Base-by-base conservation (phyloP, 2,329 filamentous ascomycete genomes). In the Rhynchosporium agropyri region DNA sequence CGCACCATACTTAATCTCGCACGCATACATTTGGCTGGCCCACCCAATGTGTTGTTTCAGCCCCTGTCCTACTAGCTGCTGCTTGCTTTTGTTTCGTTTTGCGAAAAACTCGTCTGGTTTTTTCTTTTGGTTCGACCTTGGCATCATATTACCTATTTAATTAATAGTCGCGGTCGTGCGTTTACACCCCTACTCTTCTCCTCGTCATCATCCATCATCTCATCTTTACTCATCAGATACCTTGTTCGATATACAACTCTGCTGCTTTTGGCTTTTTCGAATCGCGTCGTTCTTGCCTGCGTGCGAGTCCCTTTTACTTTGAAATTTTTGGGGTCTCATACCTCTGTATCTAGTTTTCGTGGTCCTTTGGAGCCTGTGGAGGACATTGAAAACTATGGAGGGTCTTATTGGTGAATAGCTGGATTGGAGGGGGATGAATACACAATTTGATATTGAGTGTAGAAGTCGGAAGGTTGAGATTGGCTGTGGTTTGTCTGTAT, bases 181-280 rank as follows among this genome's bases (percentile, higher is more conserved):
- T 20, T 20, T 50, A 68, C 66, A 67, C 60, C 64, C 69, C 62
- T 69, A 61, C 46, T 67, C 63, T 63, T 66, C 60, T 67, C 61
- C 61, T 63, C 54, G 51, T 62, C 60, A 71, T 76, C 54, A 54
- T 62, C 60, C 46, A 38, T 58, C 55, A 48, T 48, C 42, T 48
- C 55, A 48, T 58, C 55, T 58, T 58, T 58, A 48, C 40, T 40
- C 74, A 68, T 77, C 79, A 80, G 80, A 84, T 84, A 84, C 82
- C 81, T 84, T 84, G 82, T 84, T 83, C 81, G 78, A 84, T 81
- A 82, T 81, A 82, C 75, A 71, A 63, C 55, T 15, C 42, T 61
- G 59, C 31, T 61, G 12, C 38, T 53, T 53, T 31, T 64, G 20
- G 40, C 68, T 59, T 60, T 67, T 68, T 61, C 38, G 33, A 36